Evolutionary conservation across 371 early-diverging fungal species (phyloP), one percentile per base, ranked within the genome.

Genomic region (Catenaria anguillulae): DNA sequence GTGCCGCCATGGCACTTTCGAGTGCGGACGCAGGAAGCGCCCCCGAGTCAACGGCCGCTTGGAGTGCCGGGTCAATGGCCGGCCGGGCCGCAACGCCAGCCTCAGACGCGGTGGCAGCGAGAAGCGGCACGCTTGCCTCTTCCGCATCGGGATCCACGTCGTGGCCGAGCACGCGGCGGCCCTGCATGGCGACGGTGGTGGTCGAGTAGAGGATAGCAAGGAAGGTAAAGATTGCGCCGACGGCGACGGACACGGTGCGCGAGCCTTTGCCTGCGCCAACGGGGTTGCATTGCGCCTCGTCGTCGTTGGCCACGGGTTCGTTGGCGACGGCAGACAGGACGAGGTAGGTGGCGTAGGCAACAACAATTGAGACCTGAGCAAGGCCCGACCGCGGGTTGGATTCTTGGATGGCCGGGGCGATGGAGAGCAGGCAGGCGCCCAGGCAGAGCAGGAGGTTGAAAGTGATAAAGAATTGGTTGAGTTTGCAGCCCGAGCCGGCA

Each of bases 181-280:
- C 82, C 68, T 86, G 85, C 23, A 87, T 87, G 26, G 92, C 94
- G 13, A 92, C 92, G 55, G 90, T 78, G 26, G 92, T 87, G 6
- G 97, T 92, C 12, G 89, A 89, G 74, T 94, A 97, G 33, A 87
- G 87, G 55, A 97, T 81, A 5, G 93, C 93, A 58, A 91, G 69
- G 65, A 97, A 90, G 1, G 95, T 93, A 70, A 97, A 90, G 29
- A 92, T 62, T 13, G 92, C 88, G 15, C 97, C 97, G 54, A 93
- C 67, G 10, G 91, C 78, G 23, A 93, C 77, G 2, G 89, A 80
- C 0, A 92, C 90, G 4, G 88, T 89, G 61, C 87, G 82, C 2
- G 91, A 83, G 5, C 88, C 84, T 26, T 78, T 77, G 0, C 78
- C 78, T 43, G 79, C 76, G 54, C 81, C 81, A 62, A 90, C 70